Percentiles rank a stretch among this genome's conserved stretches.
These are phyloP conservation scores for Pontederia crassipes DNA, from an alignment of 176 grass and related monocot species.

Conservation along the genomic window DNA sequence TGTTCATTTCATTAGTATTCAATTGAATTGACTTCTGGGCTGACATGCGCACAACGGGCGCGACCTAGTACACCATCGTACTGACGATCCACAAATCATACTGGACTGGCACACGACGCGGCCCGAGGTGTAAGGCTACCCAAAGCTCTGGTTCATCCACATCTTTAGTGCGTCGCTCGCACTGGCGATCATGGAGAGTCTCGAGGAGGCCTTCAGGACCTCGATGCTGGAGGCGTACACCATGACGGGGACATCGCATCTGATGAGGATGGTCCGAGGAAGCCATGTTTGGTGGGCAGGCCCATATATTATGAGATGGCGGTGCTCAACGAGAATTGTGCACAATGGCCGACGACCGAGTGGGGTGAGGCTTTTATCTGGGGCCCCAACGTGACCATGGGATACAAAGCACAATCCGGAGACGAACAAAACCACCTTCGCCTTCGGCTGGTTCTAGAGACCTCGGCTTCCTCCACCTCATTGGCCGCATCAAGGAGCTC, in stretches of 20 bases:
- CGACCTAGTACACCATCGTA: slow-evolving; percentile 87
- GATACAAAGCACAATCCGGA: slow-evolving; percentile 54
- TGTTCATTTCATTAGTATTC: too few species aligned
- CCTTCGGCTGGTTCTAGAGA: slow-evolving; percentile 83
- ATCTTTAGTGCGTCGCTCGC: slow-evolving; percentile 95
- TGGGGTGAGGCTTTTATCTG: slow-evolving; percentile 80
- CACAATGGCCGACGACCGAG: background rate
- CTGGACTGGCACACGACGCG: slow-evolving; percentile 46
- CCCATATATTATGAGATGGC: slow-evolving; percentile 47
- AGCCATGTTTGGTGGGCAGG: slow-evolving; percentile 48
- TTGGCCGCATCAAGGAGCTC: slow-evolving; percentile 95
- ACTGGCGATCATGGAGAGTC: slow-evolving; percentile 42
- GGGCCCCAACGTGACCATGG: slow-evolving; percentile 54
- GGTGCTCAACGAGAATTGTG: slow-evolving; percentile 47
- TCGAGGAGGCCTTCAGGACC: slow-evolving; percentile 54
- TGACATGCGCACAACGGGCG: slow-evolving; percentile 50
- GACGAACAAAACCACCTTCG: slow-evolving; percentile 56
- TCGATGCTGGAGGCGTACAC: slow-evolving; percentile 90
- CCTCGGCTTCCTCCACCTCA: slow-evolving; percentile 58
- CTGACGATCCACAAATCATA: slow-evolving; percentile 93
- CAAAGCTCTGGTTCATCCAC: slow-evolving; percentile 64
- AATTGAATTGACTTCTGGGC: slow-evolving; percentile 40
- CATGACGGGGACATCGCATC: slow-evolving; percentile 87
- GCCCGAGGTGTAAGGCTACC: slow-evolving; percentile 28
- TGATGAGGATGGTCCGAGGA: slow-evolving; percentile 55